A percentile compares a stretch with the other conserved stretches of the same genome.
phyloP scores from a whole-genome alignment of 176 grass and related monocot species.

The Aegilops umbellulata region DNA sequence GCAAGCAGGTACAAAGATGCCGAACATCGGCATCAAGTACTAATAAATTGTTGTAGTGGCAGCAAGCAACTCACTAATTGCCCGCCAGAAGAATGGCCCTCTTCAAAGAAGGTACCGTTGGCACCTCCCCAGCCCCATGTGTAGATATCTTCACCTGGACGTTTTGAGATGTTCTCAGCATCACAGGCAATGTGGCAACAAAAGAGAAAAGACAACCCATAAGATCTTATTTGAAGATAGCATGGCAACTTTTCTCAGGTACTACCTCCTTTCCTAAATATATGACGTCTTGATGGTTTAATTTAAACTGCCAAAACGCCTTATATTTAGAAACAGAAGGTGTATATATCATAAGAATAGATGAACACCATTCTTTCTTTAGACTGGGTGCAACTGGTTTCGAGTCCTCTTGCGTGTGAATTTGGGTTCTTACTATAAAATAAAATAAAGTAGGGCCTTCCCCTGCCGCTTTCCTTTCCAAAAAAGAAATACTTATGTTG shows the following conservation, averaged over 20 bases:
- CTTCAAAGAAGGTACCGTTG: conserved; percentile 87
- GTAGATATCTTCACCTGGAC: conserved; percentile 74
- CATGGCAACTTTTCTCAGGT: not conserved
- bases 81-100: conserved; percentile 83
- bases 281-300: no score
- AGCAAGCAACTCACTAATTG: conserved; percentile 66
- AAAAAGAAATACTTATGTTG: no score
- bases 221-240: not conserved
- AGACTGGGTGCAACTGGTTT: not conserved
- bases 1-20: not conserved
- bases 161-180: conserved; percentile 29
- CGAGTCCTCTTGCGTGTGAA: not conserved
- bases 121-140: conserved; percentile 98
- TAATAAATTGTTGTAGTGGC: not conserved
- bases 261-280: no score
- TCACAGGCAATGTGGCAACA: conserved; percentile 10
- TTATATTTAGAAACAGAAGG: no score
- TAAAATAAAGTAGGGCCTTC: not conserved
- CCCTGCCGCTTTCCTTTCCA: not conserved
- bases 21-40: not conserved
- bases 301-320: no score
- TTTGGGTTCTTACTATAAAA: not conserved
- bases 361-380: not conserved
- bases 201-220: conserved; percentile 3
- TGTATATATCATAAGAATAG: not conserved